A percentile compares a stretch with the other conserved stretches of the same genome.
These are phyloP conservation scores for Colletotrichum destructivum DNA, from an alignment of 2,329 filamentous ascomycete species.

Conservation along the genomic window DNA sequence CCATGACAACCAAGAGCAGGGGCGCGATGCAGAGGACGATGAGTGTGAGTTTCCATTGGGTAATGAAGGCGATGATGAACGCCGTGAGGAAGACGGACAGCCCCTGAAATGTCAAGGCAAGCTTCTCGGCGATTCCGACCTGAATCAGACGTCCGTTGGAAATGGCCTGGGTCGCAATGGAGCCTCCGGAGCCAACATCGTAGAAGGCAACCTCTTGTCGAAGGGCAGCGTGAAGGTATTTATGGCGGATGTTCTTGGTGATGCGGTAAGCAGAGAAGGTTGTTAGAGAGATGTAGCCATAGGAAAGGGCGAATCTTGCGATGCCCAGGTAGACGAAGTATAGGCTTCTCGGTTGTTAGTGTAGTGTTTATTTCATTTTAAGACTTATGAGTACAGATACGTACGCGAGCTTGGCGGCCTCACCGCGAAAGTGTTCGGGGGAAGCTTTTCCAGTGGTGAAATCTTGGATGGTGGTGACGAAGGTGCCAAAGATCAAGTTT, in stretches of 20 bases:
- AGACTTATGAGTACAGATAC: conserved; percentile 6
- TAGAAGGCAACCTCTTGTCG: conserved; percentile 67
- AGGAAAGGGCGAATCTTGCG: conserved; percentile 65
- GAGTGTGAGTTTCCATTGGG: conserved; percentile 62
- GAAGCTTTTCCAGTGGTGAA: conserved; percentile 49
- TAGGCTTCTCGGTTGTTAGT: conserved; percentile 52
- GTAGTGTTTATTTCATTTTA: too few species aligned
- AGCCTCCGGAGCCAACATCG: conserved; percentile 59
- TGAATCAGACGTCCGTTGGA: conserved; percentile 61
- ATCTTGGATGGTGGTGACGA: conserved; percentile 54
- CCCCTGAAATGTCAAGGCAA: conserved; percentile 57
- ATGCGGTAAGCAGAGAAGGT: conserved; percentile 67
- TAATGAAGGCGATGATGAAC: conserved; percentile 57
- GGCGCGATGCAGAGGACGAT: conserved; percentile 54
- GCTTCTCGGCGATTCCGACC: conserved; percentile 58
- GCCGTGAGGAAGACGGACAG: conserved; percentile 56
- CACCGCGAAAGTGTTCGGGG: conserved; percentile 49
- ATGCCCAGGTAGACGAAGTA: conserved; percentile 74
- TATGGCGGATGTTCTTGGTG: conserved; percentile 63
- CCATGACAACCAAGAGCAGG: conserved; percentile 51
- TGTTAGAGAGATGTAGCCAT: conserved; percentile 60
- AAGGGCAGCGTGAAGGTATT: conserved; percentile 65
- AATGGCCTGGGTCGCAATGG: conserved; percentile 59
- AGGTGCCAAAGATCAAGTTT: conserved; percentile 57
- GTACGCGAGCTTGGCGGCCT: conserved; percentile 52